Evolutionary conservation across 192 early-diverging fungal genomes (phyloP), one percentile per base, ranked within the genome.

Genomic region (Paraglomus occultum): DNA sequence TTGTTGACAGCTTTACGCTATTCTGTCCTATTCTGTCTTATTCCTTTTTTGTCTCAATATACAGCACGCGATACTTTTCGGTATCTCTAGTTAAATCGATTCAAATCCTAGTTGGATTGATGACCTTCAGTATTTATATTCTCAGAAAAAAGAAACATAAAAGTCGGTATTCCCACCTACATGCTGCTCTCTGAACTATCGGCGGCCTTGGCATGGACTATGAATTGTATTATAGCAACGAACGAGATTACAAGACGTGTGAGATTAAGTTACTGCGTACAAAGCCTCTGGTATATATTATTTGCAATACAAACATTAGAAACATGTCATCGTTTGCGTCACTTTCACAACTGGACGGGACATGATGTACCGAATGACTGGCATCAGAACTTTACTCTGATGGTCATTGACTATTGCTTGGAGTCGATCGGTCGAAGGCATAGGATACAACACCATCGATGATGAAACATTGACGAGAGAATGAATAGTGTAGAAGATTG

Each of bases 221-320:
- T 50, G 11, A 51, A 51, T 66, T 66, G 51, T 50, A 40, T 12
- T 50, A 51, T 66, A 15, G 31, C 51, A 5, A 17, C 15, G 2
- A 40, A 15, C 42, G 64, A 66, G 40, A 51, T 12, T 17, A 66
- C 42, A 20, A 14, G 44, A 62, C 12, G n/a, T 15, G 39, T 15
- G 51, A 49, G 43, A 42, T 50, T 47, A 48, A 66, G 64, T 51
- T 51, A 63, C 42, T 42, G 12, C 45, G 49, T 61, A 22, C 70
- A 71, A 47, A 59, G 44, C 14, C 64, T 68, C 44, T 71, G 70
- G 70, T 62, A 63, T 64, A 39, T 71, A n/a, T 59, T 61, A 6
- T 64, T 50, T 44, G 45, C 49, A 12, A 8, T 62, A 8, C 6
- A 12, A 18, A 59, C 63, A 10, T 12, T 64, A 39, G 70, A 71